Base-by-base conservation (phyloP, 768 basidiomycete species). In the Mycena filopes region DNA sequence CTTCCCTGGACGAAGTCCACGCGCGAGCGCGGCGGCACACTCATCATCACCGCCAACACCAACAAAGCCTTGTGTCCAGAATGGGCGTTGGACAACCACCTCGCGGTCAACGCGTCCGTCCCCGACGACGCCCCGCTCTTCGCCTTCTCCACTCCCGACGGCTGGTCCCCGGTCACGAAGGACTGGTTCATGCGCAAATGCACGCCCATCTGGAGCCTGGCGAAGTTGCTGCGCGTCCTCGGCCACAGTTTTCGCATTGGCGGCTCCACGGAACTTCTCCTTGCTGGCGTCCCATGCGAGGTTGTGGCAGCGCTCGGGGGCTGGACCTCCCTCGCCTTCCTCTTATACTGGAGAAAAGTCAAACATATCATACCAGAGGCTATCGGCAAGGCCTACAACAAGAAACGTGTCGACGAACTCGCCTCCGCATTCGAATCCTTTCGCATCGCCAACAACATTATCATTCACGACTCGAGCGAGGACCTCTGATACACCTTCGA, bases 1-100 rank as follows among this genome's bases (percentile, higher is more conserved):
- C 73, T 78, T 25, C 78, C 77, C 1, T 78, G 75, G 74, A 76
- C 77, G 0, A 78, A 79, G 59, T 71, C 76, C 13, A 75, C 74
- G 2, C 65, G 63, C 1, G 43, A 60, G 21, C 18, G 26, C 2
- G 36, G 68, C 66, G 42, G 48, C n/a, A 46, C 28, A 4, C 20
- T 74, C 21, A 49, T 64, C 29, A 42, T 70, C 9, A 74, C 68
- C 0, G 68, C 54, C 33, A 33, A 33, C 3, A 43, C 54, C 1
- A 28, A 41, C 43, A 62, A 74, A 28, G 42, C 48, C 0, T 41
- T 70, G 4, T 74, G 74, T 11, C 50, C 50, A 2, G 50, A 51
- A 21, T 15, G 21, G n/a, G 50, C 50, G n/a, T 23, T 12, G n/a
- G 21, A 36, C n/a, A 51, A 51, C 50, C 50, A 51, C 33, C 1